A percentile compares a stretch with the other conserved stretches of the same genome.
phyloP scores from a whole-genome alignment of 345 rosid species.

The Brassica incana region DNA sequence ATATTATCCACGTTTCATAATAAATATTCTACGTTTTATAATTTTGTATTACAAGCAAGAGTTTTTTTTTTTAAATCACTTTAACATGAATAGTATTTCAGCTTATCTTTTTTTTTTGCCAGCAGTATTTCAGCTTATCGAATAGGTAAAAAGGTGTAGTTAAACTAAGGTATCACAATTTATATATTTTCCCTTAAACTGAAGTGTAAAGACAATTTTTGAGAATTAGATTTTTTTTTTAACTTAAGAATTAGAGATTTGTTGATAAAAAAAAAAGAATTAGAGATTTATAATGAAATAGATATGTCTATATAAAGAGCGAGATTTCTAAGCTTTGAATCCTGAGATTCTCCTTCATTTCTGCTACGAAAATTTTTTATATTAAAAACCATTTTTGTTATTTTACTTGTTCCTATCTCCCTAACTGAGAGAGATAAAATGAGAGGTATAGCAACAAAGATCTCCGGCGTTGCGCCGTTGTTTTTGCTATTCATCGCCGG shows the following conservation, averaged over 20 bases:
- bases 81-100: not conserved
- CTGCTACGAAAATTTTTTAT: not conserved
- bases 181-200: not conserved
- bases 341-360: constrained; percentile 26
- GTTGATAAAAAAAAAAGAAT: too few species aligned
- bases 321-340: constrained; percentile 8
- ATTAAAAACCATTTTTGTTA: constrained; percentile 1
- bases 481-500: constrained; percentile 32
- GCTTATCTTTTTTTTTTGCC: too few species aligned
- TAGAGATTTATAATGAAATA: too few species aligned
- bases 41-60: not conserved
- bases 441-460: constrained; percentile 29
- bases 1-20: not conserved
- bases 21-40: too few species aligned
- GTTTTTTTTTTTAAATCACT: not conserved
- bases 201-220: not conserved
- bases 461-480: constrained; percentile 25
- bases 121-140: not conserved
- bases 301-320: constrained; percentile 12
- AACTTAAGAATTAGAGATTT: too few species aligned
- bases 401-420: constrained; percentile 14
- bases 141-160: not conserved
- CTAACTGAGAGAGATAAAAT: constrained; percentile 12
- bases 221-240: too few species aligned
- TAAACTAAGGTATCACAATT: too few species aligned